Percentiles rank a stretch among this genome's conserved stretches.
phyloP scores from a whole-genome alignment of 2,329 filamentous ascomycete species.

The Cladosporium sp. region DNA sequence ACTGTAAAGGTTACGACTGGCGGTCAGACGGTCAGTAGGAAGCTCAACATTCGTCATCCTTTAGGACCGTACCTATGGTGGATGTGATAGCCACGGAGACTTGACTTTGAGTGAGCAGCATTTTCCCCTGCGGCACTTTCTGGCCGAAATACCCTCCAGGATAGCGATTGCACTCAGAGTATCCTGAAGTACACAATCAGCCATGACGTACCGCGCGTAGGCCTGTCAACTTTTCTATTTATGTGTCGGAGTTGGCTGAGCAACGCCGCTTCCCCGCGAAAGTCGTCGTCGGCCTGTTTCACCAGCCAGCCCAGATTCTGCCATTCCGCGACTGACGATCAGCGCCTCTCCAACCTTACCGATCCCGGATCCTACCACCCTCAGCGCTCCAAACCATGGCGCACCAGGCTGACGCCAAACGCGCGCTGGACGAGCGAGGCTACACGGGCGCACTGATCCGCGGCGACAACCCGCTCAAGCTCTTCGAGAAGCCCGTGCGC shows the following conservation, averaged over 20 bases:
- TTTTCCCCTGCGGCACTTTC: constrained; percentile 21
- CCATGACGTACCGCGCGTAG: constrained; percentile 5
- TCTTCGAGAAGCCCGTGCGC: constrained; percentile 91
- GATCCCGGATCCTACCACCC: neutral
- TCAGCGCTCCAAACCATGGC: constrained; percentile 38
- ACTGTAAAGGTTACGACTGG: constrained; percentile 33
- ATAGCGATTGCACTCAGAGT: constrained; percentile 9
- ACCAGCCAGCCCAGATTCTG: too few species aligned
- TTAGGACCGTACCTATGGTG: constrained; percentile 49
- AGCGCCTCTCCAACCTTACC: neutral
- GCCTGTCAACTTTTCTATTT: constrained; percentile 1
- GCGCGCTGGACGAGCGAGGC: constrained; percentile 83
- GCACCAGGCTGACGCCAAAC: constrained; percentile 70
- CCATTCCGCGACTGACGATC: neutral
- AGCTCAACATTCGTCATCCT: neutral
- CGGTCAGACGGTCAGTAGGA: neutral
- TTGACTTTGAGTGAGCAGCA: constrained; percentile 63
- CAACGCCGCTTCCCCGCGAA: constrained; percentile 9
- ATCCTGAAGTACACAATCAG: constrained; percentile 5
- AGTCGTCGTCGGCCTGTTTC: neutral
- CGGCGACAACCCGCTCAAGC: constrained; percentile 87
- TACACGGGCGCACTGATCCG: constrained; percentile 70
- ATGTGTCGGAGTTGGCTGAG: constrained; percentile 5
- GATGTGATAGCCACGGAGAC: constrained; percentile 63
- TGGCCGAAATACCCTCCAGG: neutral